Percentiles rank a stretch among this genome's conserved stretches.
These are phyloP conservation scores for Murraya paniculata DNA, from an alignment of 345 rosid genomes.

Conservation along the genomic window DNA sequence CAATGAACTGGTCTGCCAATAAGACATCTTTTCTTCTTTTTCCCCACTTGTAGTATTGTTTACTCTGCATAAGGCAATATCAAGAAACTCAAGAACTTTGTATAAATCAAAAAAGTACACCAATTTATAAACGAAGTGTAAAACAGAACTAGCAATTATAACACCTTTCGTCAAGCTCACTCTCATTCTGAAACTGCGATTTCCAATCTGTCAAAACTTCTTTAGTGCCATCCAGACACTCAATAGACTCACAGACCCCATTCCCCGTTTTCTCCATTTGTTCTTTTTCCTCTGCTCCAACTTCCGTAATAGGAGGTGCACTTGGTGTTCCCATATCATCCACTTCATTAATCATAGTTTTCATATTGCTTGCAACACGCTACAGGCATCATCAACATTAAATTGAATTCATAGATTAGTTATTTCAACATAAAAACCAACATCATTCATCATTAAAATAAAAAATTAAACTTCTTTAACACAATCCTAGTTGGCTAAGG, in stretches of 20 bases:
- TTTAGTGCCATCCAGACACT: conserved; percentile 19
- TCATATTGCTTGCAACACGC: conserved; percentile 30
- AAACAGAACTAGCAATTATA: background rate
- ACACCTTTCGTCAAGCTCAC: conserved; percentile 58
- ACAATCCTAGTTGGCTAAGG: background rate
- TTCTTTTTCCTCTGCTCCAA: conserved; percentile 37
- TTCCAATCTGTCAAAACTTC: conserved; percentile 29
- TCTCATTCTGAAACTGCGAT: conserved; percentile 23
- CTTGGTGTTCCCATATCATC: conserved; percentile 82
- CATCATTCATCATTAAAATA: background rate
- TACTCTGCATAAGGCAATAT: conserved; percentile 34
- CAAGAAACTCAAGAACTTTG: conserved; percentile 18
- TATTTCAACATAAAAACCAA: background rate
- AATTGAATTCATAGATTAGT: background rate
- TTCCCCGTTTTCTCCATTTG: conserved; percentile 31
- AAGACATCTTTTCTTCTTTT: conserved; percentile 42
- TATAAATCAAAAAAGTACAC: background rate
- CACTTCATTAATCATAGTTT: conserved; percentile 25
- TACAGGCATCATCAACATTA: conserved; percentile 22
- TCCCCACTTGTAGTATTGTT: conserved; percentile 22
- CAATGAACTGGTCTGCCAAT: conserved; percentile 40
- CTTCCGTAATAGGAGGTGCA: conserved; percentile 81
- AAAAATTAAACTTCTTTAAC: background rate
- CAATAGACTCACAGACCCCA: conserved; percentile 29
- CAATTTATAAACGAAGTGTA: background rate